These are phyloP conservation scores for Isoetes engelmannii DNA, from an alignment of 83 land plant genomes.

Conservation along the genomic window DNA sequence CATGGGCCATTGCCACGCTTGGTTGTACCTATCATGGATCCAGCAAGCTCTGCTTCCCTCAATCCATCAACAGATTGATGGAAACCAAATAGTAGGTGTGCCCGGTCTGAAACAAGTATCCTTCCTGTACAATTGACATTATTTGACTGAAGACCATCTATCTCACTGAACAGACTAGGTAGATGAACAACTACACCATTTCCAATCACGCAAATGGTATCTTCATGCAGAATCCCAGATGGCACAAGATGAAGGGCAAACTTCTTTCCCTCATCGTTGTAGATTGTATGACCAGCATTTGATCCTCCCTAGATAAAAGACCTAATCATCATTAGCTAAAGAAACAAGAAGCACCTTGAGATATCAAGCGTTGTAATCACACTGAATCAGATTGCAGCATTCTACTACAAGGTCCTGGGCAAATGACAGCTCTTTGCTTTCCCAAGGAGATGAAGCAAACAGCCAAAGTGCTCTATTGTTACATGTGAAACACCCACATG, in stretches of 20 bases:
- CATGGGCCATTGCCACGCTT: slow-evolving; percentile 88
- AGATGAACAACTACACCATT: slow-evolving; percentile 85
- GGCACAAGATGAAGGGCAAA: slow-evolving; percentile 96
- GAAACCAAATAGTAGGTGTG: slow-evolving; percentile 83
- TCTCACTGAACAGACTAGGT: slow-evolving; percentile 64
- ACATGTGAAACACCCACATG: too few relatives aligned
- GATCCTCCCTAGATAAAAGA: slow-evolving; percentile 71
- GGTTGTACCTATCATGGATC: slow-evolving; percentile 86
- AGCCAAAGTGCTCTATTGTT: too few relatives aligned
- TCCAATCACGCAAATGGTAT: slow-evolving; percentile 72
- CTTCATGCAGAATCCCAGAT: slow-evolving; percentile 82
- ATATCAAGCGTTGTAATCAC: too few relatives aligned
- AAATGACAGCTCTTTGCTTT: too few relatives aligned
- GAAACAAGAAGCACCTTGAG: too few relatives aligned
- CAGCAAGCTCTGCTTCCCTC: slow-evolving; percentile 77
- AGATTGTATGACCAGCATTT: slow-evolving; percentile 97
- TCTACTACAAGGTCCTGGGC: too few relatives aligned
- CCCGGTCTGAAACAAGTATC: slow-evolving; percentile 79
- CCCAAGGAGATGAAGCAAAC: too few relatives aligned
- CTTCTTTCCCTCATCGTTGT: slow-evolving; percentile 77
- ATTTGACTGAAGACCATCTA: slow-evolving; percentile 56
- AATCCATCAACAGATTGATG: slow-evolving; percentile 85
- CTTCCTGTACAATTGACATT: slow-evolving; percentile 64
- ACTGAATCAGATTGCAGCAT: too few relatives aligned
- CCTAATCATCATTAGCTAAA: too few relatives aligned